A percentile compares a stretch with the other conserved stretches of the same genome.
Conservation (phyloP, 805 yeast species). For the Ogataea zsoltii region DNA sequence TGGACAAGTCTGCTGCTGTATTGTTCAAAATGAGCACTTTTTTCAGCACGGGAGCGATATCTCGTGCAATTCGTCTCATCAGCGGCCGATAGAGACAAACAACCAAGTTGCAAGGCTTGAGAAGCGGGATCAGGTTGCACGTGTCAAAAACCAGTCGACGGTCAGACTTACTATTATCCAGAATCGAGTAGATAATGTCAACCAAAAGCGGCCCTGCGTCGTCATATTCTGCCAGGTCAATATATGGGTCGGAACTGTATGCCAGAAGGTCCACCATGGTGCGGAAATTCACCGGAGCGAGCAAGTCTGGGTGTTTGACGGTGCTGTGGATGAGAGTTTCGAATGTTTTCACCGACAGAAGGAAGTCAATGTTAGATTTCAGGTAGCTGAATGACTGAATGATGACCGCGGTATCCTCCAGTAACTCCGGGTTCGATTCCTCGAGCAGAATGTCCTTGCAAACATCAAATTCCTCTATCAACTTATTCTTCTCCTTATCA, state of each 20-base stretch:
- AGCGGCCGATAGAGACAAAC: conserved; percentile 23
- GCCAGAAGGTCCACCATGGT: conserved; percentile 29
- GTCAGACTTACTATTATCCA: conserved; percentile 11
- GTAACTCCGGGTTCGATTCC: conserved; percentile 17
- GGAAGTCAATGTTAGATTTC: conserved; percentile 22
- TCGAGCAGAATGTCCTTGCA: conserved; percentile 14
- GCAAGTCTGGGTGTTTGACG: conserved; percentile 14
- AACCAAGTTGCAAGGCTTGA: conserved; percentile 14
- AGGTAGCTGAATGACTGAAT: conserved; percentile 31
- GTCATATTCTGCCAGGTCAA: conserved; percentile 11
- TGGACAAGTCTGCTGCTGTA: conserved; percentile 11
- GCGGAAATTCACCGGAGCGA: conserved; percentile 29
- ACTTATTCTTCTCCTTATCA: conserved; percentile 28
- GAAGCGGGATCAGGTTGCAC: conserved; percentile 28
- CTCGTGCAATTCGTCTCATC: conserved; percentile 22
- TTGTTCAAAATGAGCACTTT: conserved; percentile 21
- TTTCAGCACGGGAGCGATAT: conserved; percentile 25
- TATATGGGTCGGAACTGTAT: conserved; percentile 17
- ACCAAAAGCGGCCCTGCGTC: conserved; percentile 18
- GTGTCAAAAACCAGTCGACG: conserved; percentile 22
- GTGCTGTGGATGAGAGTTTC: conserved; percentile 22
- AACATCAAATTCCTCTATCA: conserved; percentile 16
- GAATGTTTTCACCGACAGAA: conserved; percentile 18
- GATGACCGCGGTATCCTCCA: conserved; percentile 26
- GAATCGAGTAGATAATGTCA: conserved; percentile 13